Base-by-base conservation (phyloP, 179 eudicot genomes). In the Carnegiea gigantea region DNA sequence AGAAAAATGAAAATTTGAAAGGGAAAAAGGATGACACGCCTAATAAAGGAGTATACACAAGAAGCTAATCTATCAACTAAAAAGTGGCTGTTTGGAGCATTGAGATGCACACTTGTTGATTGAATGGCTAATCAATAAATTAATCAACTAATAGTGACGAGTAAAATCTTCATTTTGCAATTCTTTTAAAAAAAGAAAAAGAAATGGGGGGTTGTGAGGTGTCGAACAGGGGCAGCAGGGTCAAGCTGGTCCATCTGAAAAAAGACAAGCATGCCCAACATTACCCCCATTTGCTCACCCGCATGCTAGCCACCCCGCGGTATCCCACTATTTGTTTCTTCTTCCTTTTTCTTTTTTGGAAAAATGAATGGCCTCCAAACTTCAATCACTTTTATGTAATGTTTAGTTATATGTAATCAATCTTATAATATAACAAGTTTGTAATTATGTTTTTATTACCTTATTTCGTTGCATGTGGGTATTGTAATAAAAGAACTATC, bases 191-290 rank as follows among this genome's bases (percentile, higher is more conserved):
- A 9, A 40, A 40, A 40, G 9, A 40, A 40, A 40, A 40, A 40
- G 44, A 40, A 3, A 4, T 26, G 23, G 68, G 13, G 36, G 36
- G 36, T 33, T 33, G 36, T 23, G 68, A 62, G 68, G 68, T 62
- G 68, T 23, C 30, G 14, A 62, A 62, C 6, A 62, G 68, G 68
- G 57, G 68, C 30, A 24, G 11, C 26, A 36, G n/a, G 46, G 73
- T 70, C 44, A 70, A 70, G 36, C 46, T 12, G 79, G 79, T 77
- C 79, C 79, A 54, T 53, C 65, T 13, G 82, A 75, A 77, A 78
- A 82, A 82, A 78, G 87, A 82, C 87, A 82, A 82, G 87, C 87
- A 85, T 85, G 87, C 84, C 84, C 71, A 75, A 82, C 87, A 82
- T 60, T 53, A 68, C 82, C 73, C 82, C 70, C 84, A 82, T 81